A percentile compares a stretch with the other conserved stretches of the same genome.
Evolutionary conservation across 75 land plant genomes (phyloP).

Genomic region (Isoetes taiwanensis): DNA sequence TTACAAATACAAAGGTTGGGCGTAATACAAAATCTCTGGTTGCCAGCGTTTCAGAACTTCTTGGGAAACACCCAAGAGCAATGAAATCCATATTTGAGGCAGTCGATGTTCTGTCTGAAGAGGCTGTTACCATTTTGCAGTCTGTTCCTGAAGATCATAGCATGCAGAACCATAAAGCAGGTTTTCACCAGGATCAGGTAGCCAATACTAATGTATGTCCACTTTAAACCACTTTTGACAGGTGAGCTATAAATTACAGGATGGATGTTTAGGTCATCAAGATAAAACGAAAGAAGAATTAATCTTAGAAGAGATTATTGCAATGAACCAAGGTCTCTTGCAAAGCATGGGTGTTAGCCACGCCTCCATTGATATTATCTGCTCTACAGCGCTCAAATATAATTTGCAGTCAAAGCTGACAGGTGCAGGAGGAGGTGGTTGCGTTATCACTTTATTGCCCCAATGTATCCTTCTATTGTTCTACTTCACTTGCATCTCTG

Average conservation of each 20-base stretch:
- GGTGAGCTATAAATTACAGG: no score
- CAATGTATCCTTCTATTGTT: conserved; percentile 48
- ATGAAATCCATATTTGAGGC: conserved; percentile 73
- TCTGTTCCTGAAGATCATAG: conserved; percentile 35
- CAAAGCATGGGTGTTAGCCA: conserved; percentile 90
- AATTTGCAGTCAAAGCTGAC: conserved; percentile 72
- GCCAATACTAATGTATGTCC: background rate
- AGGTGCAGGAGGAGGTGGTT: conserved; percentile 99
- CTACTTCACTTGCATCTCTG: background rate
- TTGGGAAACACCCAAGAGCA: conserved; percentile 56
- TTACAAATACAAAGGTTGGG: conserved; percentile 83
- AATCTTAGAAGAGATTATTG: conserved; percentile 67
- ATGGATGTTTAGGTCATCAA: no score
- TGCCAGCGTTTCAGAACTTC: conserved; percentile 71
- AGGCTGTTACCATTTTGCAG: conserved; percentile 51
- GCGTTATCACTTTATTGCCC: conserved; percentile 83
- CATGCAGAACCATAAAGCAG: background rate
- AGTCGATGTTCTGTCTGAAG: conserved; percentile 66
- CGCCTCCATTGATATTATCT: conserved; percentile 63
- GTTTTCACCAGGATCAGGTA: background rate
- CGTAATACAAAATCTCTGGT: conserved; percentile 88
- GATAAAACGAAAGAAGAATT: conserved; percentile 41
- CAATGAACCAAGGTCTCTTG: conserved; percentile 89
- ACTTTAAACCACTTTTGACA: background rate
- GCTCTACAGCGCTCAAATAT: conserved; percentile 57